Base-by-base conservation (phyloP, 2,329 filamentous ascomycete genomes). In the Metarhizium anisopliae region DNA sequence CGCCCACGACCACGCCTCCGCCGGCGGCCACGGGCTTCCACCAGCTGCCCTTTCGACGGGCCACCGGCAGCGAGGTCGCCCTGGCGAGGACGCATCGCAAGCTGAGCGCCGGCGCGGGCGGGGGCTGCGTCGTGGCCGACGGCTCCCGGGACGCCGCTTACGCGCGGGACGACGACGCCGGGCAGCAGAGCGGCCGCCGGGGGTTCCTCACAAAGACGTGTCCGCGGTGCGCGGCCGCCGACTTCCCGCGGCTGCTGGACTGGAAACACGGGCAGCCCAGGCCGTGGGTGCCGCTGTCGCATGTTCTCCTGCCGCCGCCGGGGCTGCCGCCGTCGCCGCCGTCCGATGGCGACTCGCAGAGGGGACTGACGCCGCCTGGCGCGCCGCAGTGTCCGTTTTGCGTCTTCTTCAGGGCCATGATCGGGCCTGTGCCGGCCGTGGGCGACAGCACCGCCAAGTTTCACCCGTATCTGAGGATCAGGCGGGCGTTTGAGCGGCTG, bases 401-500 rank as follows among this genome's bases (percentile, higher is more conserved):
- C 59, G 63, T 66, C 55, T 72, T 72, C 59, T 72, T 72, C 56
- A 64, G 68, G 50, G 66, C 68, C 51, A 59, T 72, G 59, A 64
- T 72, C 20, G 67, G 66, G n/a, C 30, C 51, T 2, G 16, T 52
- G 6, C 43, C 50, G 16, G 61, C 62, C 8, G 61, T 58, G 18
- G 57, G 50, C 57, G 56, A 65, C 11, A 56, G 65, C 59, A 72
- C 68, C 52, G 72, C 70, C 50, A 69, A 69, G 8, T 55, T 55
- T 50, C 51, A 49, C 25, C 70, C 70, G 1, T 72, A 72, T 55
- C 55, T 72, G 55, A 69, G 70, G 55, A 71, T 72, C 47, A 65
- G 70, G 25, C 64, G 67, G 50, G 70, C 70, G 2, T 72, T 72
- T 57, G 70, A 72, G 63, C 64, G 68, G 14, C 61, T 72, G 14